These are phyloP conservation scores for Melanogaster broomeanus DNA, from an alignment of 768 basidiomycete genomes.

Conservation along the genomic window DNA sequence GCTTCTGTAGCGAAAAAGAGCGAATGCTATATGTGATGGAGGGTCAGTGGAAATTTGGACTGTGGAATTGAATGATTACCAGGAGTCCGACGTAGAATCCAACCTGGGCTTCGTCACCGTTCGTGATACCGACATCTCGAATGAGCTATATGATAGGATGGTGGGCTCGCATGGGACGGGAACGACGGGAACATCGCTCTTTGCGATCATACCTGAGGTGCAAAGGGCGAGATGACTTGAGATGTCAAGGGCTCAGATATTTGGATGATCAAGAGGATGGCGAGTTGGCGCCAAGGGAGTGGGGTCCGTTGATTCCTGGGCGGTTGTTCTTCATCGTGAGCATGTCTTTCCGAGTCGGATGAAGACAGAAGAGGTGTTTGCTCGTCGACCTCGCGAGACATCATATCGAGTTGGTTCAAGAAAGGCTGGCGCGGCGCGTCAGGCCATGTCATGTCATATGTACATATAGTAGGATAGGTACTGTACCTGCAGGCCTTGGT, in stretches of 20 bases:
- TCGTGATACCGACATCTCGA: conserved; percentile 27
- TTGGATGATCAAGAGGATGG: conserved; percentile 64
- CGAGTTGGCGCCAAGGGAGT: conserved; percentile 64
- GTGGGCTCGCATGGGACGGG: background rate
- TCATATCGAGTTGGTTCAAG: background rate
- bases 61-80: conserved; percentile 22
- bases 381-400: conserved; percentile 40
- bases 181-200: background rate
- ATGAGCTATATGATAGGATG: conserved; percentile 1
- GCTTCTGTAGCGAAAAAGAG: conserved; percentile 47
- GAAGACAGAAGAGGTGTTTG: conserved; percentile 52
- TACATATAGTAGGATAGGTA: no score
- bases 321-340: background rate
- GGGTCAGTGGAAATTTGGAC: conserved; percentile 34
- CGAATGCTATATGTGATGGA: conserved; percentile 33
- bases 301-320: conserved; percentile 42
- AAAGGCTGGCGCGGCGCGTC: no score
- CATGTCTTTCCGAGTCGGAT: conserved; percentile 34
- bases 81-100: conserved; percentile 45
- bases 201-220: conserved; percentile 53
- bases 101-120: conserved; percentile 41
- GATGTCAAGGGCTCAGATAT: conserved; percentile 71
- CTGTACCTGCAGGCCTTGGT: no score
- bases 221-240: conserved; percentile 71
- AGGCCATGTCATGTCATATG: no score